A percentile compares a stretch with the other conserved stretches of the same genome.
phyloP scores from a whole-genome alignment of 495 filamentous ascomycete species.

The Annulohypoxylon maeteangense region DNA sequence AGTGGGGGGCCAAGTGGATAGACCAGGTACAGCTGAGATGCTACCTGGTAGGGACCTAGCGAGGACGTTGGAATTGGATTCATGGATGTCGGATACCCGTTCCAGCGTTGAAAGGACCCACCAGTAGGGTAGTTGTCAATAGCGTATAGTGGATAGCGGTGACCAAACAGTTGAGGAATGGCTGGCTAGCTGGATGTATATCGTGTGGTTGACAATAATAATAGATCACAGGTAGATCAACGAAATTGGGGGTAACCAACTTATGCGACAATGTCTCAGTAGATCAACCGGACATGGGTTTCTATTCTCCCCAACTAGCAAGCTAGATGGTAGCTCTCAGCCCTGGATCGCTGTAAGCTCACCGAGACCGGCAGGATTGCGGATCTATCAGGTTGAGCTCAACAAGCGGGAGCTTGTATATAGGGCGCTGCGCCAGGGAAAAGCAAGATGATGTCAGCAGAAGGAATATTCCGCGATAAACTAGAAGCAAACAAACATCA shows the following conservation, averaged over 20 bases:
- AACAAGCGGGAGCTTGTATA: slow-evolving; percentile 35
- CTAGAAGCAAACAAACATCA: slow-evolving; percentile 21
- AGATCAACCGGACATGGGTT: slow-evolving; percentile 36
- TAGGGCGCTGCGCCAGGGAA: slow-evolving; percentile 11
- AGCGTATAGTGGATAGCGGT: slow-evolving; percentile 32
- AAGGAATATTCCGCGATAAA: slow-evolving; percentile 34
- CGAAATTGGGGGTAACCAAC: slow-evolving; percentile 40
- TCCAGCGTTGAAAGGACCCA: slow-evolving; percentile 10
- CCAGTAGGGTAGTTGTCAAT: slow-evolving; percentile 30
- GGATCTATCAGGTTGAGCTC: slow-evolving; percentile 41
- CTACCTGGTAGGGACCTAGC: neutral
- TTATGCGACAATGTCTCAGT: slow-evolving; percentile 40
- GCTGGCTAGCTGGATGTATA: slow-evolving; percentile 2
- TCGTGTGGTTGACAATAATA: slow-evolving; percentile 9
- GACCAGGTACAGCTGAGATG: neutral
- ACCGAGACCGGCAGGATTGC: slow-evolving; percentile 40
- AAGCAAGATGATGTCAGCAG: slow-evolving; percentile 40
- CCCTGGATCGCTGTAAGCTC: slow-evolving; percentile 18
- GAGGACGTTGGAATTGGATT: neutral
- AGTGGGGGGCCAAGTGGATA: slow-evolving; percentile 12
- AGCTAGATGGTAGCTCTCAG: slow-evolving; percentile 27
- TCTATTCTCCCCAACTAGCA: slow-evolving; percentile 36
- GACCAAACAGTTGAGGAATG: slow-evolving; percentile 27
- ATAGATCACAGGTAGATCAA: slow-evolving; percentile 3
- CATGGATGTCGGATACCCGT: slow-evolving; percentile 32